These are phyloP conservation scores for Lablab purpureus DNA, from an alignment of 306 rosid genomes.

Conservation along the genomic window DNA sequence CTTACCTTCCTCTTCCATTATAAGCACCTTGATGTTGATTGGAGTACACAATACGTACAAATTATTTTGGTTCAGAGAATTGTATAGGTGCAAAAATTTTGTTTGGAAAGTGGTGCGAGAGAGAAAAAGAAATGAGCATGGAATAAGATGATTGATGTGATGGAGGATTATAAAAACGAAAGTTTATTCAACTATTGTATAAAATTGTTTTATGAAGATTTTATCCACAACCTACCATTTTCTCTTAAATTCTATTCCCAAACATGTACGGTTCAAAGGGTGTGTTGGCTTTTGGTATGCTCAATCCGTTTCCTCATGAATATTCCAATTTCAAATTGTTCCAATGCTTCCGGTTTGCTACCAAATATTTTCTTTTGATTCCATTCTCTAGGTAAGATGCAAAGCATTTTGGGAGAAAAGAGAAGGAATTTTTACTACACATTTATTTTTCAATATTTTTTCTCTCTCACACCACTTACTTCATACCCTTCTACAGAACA, in stretches of 20 bases:
- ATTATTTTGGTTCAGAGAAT: neutral
- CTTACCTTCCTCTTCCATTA: neutral
- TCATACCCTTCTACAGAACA: neutral
- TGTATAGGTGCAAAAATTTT: neutral
- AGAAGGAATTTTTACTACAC: neutral
- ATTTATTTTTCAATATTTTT: neutral
- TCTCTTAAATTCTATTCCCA: neutral
- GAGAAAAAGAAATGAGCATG: neutral
- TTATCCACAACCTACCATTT: neutral
- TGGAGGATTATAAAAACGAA: neutral
- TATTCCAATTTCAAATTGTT: slow-evolving; percentile 6
- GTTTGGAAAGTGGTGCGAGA: neutral
- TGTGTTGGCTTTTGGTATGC: slow-evolving; percentile 9
- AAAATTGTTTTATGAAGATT: neutral
- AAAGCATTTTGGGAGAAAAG: slow-evolving; percentile 6
- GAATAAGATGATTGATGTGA: slow-evolving; percentile 1
- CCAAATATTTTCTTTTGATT: neutral
- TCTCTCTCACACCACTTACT: neutral
- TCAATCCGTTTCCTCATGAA: neutral
- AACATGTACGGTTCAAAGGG: neutral
- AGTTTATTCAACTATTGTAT: neutral
- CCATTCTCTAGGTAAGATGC: slow-evolving; percentile 1
- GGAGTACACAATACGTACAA: neutral
- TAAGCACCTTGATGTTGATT: slow-evolving; percentile 39
- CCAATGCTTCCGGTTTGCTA: neutral